Base-by-base conservation (phyloP, 495 filamentous ascomycete species). In the Penicillium odoratum region DNA sequence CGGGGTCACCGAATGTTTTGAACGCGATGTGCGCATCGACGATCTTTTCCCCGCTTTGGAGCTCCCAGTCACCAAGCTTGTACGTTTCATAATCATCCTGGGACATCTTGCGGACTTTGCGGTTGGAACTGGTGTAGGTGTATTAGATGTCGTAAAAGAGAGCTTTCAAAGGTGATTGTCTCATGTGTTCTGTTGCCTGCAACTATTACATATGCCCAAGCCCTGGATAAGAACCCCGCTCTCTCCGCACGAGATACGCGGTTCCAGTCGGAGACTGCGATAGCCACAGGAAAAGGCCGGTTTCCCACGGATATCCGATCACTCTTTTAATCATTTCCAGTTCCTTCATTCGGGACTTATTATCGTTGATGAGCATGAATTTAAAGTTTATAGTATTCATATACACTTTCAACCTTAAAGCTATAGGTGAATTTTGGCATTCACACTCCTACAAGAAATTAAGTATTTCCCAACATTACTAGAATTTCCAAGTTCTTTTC, bases 1-100 rank as follows among this genome's bases (percentile, higher is more conserved):
- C 78, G 2, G 81, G 70, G 50, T 86, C 77, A 6, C 88, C 88
- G 61, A 88, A 85, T 9, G 87, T 87, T 68, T 86, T 89, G 72
- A 87, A 91, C 28, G 88, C 86, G 57, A 91, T 78, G 42, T 81
- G 70, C 13, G 87, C 83, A 67, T 85, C 69, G 25, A 69, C 58
- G 29, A 89, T 80, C 42, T 68, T 76, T 54, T 81, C 74, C 28
- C 84, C 84, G 30, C 77, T 81, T 62, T 86, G 81, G 21, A 89
- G 77, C 59, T 83, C 72, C 79, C 84, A 87, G 66, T 87, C 81
- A 10, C 83, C 85, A 5, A 88, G 75, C 36, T 79, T 71, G 59
- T 77, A 87, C 6, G 66, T 83, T 15, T 82, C 69, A 57, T 77
- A 81, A 26, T 80, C 73, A 13, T 61, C 25, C 13, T 64, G 46